phyloP scores from a whole-genome alignment of 345 rosid genomes.

The Eucalyptus marginata region DNA sequence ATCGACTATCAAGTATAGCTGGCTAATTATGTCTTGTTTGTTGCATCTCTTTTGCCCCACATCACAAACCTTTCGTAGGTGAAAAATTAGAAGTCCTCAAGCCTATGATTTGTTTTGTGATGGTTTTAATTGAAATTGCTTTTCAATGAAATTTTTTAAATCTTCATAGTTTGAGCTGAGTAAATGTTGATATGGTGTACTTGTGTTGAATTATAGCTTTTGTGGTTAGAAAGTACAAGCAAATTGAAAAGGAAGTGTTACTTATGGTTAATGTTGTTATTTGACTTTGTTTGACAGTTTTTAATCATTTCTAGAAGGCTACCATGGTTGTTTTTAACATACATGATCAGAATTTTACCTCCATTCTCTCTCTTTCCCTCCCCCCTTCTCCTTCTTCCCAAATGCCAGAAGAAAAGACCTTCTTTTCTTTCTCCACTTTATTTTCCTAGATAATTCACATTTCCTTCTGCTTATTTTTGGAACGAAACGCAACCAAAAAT shows the following conservation, averaged over 20 bases:
- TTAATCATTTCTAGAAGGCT: neutral
- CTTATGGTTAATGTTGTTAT: neutral
- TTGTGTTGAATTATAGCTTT: neutral
- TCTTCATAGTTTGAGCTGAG: neutral
- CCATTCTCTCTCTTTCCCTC: neutral
- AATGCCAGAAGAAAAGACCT: neutral
- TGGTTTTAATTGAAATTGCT: neutral
- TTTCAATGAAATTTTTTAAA: neutral
- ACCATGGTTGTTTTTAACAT: neutral
- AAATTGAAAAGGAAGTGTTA: neutral
- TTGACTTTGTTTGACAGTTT: neutral
- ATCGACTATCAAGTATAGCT: neutral
- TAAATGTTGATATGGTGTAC: neutral
- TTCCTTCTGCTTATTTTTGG: neutral
- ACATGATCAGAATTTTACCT: neutral
- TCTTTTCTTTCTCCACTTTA: neutral
- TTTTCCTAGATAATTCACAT: neutral
- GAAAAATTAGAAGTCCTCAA: neutral
- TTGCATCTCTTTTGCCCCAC: neutral
- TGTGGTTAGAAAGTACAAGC: neutral
- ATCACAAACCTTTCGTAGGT: neutral
- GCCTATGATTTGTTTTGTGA: neutral
- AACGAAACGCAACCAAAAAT: neutral
- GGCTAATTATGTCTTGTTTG: neutral
- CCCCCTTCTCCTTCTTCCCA: neutral